Evolutionary conservation across 768 basidiomycete genomes (phyloP), one percentile per base, ranked within the genome.

Genomic region (Podaxis sp.): DNA sequence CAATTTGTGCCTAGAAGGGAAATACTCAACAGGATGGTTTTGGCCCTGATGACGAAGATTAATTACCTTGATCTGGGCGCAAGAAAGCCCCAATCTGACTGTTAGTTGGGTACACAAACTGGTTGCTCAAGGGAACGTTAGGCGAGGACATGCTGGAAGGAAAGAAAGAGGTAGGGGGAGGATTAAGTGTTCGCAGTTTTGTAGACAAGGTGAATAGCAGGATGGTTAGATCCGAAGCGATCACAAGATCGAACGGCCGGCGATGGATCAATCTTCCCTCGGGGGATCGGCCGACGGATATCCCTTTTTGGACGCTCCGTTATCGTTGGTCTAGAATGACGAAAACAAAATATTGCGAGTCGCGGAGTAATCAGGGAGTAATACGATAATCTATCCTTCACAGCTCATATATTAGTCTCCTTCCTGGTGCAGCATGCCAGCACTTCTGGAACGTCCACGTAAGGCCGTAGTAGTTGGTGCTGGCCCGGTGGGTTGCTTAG

Each of bases 401-500:
- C 25, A n/a, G 5, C 16, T 48, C 40, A 27, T 54, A 53, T 62
- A 50, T 51, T 50, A 16, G 38, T 66, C 59, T 38, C 53, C 58
- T 61, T 36, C 54, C 51, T 59, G 52, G 57, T 68, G 62, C 54
- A 64, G 47, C 36, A 63, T 47, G 62, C 27, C 50, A 18, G 37
- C 60, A 42, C 55, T 16, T 37, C 53, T 28, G 11, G 51, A 54
- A 35, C 59, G 59, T 50, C 23, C 60, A 55, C 77, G 77, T 27
- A 84, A 82, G 65, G 87, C 79, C n/a, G 77, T 88, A 50, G 77
- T 91, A 40, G 83, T 91, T 23, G 96, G 96, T 42, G 95, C 89
- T 57, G 96, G 96, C 0, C 95, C 96, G 6, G 96, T 99, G 14
- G 96, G 96, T 23, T 95, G 94, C 71, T 88, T 98, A 23, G 82